Evolutionary conservation across 331 rosid genomes (phyloP).

Genomic region (Telfairia occidentalis): DNA sequence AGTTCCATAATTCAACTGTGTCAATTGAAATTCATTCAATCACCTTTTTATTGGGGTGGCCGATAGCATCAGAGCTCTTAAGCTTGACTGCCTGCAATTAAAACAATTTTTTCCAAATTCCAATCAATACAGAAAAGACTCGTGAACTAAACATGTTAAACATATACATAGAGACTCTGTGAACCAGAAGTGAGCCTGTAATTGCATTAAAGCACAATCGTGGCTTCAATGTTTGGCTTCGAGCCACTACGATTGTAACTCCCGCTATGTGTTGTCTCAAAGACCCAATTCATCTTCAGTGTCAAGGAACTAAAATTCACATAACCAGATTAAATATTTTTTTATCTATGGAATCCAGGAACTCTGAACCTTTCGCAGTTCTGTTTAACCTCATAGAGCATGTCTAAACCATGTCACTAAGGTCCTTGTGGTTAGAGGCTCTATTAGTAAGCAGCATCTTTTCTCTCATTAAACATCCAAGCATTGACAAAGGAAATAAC

Average conservation of each 20-base stretch:
- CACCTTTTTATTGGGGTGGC: slow-evolving; percentile 46
- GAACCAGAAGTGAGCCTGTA: background rate
- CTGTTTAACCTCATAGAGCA: background rate
- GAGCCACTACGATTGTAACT: background rate
- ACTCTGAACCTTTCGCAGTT: background rate
- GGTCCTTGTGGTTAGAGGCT: background rate
- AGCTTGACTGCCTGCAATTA: slow-evolving; percentile 81
- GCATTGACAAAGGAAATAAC: background rate
- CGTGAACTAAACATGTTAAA: background rate
- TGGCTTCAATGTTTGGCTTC: background rate
- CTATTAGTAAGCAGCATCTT: background rate
- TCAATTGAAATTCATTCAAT: background rate
- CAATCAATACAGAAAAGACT: slow-evolving; percentile 19
- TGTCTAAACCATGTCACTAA: background rate
- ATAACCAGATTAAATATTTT: background rate
- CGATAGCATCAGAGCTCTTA: slow-evolving; percentile 39
- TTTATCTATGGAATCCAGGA: background rate
- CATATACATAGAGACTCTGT: background rate
- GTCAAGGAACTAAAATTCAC: background rate
- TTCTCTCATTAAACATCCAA: background rate
- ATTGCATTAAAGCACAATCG: no score
- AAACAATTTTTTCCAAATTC: slow-evolving; percentile 21
- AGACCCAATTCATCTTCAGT: background rate
- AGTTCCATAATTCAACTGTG: background rate
- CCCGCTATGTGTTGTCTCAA: background rate